phyloP scores from a whole-genome alignment of 768 basidiomycete genomes.

The Phaffia tasmanica region DNA sequence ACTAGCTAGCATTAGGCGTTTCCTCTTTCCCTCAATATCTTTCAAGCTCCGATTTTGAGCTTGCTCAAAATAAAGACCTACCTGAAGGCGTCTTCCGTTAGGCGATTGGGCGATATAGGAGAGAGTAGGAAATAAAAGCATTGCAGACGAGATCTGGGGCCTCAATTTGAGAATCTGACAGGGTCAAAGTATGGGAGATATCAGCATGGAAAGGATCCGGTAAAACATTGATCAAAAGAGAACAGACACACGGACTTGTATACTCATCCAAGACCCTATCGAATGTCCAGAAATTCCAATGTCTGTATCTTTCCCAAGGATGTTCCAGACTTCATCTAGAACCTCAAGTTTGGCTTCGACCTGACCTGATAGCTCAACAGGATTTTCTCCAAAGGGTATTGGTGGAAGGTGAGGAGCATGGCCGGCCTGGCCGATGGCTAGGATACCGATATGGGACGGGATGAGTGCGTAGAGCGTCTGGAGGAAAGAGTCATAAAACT shows the following conservation, averaged over 20 bases:
- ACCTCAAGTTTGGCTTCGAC: conserved; percentile 6
- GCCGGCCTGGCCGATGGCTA: conserved; percentile 3
- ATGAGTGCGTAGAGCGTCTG: not conserved
- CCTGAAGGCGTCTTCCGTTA: not conserved
- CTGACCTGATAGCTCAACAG: conserved; percentile 1
- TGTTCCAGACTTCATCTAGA: not conserved
- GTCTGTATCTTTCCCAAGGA: not conserved
- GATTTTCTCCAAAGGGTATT: not conserved
- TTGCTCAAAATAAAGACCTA: not conserved
- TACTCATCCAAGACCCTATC: conserved; percentile 8
- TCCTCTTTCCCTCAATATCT: too few species aligned
- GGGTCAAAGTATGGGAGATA: too few species aligned
- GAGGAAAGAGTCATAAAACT: conserved; percentile 3
- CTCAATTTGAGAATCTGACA: not conserved
- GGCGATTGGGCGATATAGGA: conserved; percentile 9
- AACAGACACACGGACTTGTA: conserved; percentile 1
- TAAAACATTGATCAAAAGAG: not conserved
- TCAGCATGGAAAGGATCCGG: too few species aligned
- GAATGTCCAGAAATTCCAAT: not conserved
- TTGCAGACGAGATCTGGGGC: not conserved
- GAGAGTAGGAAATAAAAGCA: conserved; percentile 1
- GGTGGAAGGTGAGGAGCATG: not conserved
- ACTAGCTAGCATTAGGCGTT: too few species aligned
- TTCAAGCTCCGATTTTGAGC: not conserved
- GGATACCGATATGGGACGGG: conserved; percentile 1